Evolutionary conservation across 805 yeast genomes (phyloP).

Genomic region (Jamesozyma spencerorum): DNA sequence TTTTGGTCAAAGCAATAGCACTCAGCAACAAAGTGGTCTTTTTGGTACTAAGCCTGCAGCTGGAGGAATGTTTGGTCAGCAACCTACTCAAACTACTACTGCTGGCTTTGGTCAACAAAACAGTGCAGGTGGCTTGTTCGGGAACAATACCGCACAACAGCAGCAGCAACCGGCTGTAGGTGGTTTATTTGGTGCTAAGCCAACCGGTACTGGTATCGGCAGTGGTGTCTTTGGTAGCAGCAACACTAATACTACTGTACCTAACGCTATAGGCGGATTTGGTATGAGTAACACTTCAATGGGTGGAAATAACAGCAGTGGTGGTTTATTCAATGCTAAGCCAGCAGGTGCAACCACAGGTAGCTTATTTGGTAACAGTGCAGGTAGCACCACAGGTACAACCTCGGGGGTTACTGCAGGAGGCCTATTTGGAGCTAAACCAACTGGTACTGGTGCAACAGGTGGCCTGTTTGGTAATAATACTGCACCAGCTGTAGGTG

Average conservation of each 20-base stretch:
- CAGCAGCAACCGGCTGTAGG: slow-evolving; percentile 3
- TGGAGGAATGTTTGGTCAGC: slow-evolving; percentile 5
- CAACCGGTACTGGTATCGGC: neutral
- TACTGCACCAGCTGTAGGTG: slow-evolving; percentile 4
- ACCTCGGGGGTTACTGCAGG: slow-evolving; percentile 5
- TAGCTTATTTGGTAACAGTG: slow-evolving; percentile 18
- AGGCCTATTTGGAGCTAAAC: slow-evolving; percentile 35
- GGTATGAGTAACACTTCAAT: no score
- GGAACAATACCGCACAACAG: slow-evolving; percentile 8
- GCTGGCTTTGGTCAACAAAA: slow-evolving; percentile 5
- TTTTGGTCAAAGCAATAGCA: slow-evolving; percentile 27
- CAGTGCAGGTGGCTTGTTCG: slow-evolving; percentile 28
- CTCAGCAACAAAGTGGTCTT: slow-evolving; percentile 12
- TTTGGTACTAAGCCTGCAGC: no score
- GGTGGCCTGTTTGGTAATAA: slow-evolving; percentile 30
- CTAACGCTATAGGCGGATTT: no score
- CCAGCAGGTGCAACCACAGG: slow-evolving; percentile 1
- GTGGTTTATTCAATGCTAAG: slow-evolving; percentile 12
- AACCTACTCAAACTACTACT: slow-evolving; percentile 2
- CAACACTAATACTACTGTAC: neutral
- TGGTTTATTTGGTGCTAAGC: slow-evolving; percentile 4
- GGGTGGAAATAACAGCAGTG: neutral
- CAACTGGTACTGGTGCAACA: slow-evolving; percentile 1
- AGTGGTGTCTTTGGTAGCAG: slow-evolving; percentile 10
- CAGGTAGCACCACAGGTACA: neutral